These are phyloP conservation scores for Magnusiomyces magnusii DNA, from an alignment of 1,139 yeast genomes.

Conservation along the genomic window DNA sequence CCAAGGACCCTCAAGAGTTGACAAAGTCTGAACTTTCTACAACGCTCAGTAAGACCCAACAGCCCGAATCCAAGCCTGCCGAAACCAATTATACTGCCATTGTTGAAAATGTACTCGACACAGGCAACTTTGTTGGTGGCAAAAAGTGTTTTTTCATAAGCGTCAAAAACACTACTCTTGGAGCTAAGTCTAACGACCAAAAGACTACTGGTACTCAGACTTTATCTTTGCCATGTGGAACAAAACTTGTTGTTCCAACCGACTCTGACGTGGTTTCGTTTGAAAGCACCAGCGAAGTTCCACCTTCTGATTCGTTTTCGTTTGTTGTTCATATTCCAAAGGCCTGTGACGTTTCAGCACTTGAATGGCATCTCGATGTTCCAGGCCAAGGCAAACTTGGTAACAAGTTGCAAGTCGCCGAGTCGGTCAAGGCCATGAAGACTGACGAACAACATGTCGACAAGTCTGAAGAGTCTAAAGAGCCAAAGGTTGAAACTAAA, in stretches of 20 bases:
- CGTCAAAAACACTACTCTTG: not conserved
- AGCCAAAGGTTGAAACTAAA: not conserved
- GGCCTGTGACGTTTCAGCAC: not conserved
- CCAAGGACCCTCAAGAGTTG: no score
- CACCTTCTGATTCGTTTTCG: not conserved
- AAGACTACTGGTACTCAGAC: not conserved
- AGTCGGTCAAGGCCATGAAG: constrained; percentile 13
- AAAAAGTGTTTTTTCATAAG: not conserved
- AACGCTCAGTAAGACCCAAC: no score
- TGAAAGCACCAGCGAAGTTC: not conserved
- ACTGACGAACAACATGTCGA: no score
- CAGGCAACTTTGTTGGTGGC: not conserved
- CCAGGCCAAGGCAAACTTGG: not conserved
- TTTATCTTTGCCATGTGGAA: not conserved
- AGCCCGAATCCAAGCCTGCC: constrained; percentile 1
- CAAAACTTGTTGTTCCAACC: not conserved
- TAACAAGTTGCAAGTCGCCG: not conserved
- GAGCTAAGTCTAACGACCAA: not conserved
- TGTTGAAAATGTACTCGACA: not conserved
- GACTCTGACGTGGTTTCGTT: not conserved
- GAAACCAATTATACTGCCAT: not conserved
- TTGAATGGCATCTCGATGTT: not conserved
- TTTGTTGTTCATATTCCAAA: not conserved
- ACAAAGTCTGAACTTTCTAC: no score
- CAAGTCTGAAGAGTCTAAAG: no score